phyloP scores from a whole-genome alignment of 495 filamentous ascomycete species.

The Staphylotrichum tortipilum region DNA sequence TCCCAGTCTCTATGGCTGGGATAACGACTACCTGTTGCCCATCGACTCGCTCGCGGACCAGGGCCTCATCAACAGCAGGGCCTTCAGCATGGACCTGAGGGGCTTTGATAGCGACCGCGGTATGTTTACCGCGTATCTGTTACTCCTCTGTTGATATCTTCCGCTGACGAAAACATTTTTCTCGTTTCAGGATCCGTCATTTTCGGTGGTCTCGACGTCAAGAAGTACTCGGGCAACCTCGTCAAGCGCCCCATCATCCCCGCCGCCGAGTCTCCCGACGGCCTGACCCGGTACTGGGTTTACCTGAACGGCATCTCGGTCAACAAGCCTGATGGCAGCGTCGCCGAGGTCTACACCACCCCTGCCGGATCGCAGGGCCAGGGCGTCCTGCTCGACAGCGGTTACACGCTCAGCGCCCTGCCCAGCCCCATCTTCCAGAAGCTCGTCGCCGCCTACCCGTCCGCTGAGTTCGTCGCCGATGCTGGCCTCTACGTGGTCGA shows the following conservation, averaged over 20 bases:
- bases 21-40: slow-evolving; percentile 52
- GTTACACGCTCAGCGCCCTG: slow-evolving; percentile 15
- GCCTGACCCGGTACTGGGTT: slow-evolving; percentile 13
- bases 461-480: slow-evolving; percentile 39
- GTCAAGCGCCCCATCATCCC: slow-evolving; percentile 31
- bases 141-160: too few relatives aligned
- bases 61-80: slow-evolving; percentile 56
- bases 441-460: slow-evolving; percentile 26
- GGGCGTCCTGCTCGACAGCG: slow-evolving; percentile 18
- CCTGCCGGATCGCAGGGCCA: slow-evolving; percentile 6
- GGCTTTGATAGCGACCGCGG: slow-evolving; percentile 42
- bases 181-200: slow-evolving; percentile 40
- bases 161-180: too few relatives aligned
- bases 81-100: slow-evolving; percentile 58
- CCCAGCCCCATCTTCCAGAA: slow-evolving; percentile 18
- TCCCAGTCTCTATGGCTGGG: slow-evolving; percentile 37
- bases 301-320: slow-evolving; percentile 13
- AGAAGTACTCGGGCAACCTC: slow-evolving; percentile 69
- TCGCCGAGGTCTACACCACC: slow-evolving; percentile 6
- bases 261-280: slow-evolving; percentile 13
- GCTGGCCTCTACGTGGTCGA: slow-evolving; percentile 48
- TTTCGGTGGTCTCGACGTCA: slow-evolving; percentile 85
- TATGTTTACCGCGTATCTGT: too few relatives aligned
- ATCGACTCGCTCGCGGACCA: slow-evolving; percentile 52
- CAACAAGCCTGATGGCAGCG: slow-evolving; percentile 10